Base-by-base conservation (phyloP, 1,284 basidiomycete species). In the Exsudoporus floridanus region DNA sequence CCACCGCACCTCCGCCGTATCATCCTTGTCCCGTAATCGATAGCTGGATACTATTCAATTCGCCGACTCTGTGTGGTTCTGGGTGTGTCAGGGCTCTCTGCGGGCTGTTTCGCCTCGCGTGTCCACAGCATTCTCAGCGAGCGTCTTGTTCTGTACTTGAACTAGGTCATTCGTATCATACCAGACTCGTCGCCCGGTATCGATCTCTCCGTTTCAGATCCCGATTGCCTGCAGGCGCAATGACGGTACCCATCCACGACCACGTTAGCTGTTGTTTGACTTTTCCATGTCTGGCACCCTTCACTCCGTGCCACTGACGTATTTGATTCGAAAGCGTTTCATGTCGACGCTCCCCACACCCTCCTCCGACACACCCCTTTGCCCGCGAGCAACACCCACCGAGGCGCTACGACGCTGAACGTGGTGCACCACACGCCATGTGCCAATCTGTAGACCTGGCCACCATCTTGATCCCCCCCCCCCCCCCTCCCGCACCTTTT, bases 301-400 rank as follows among this genome's bases (percentile, higher is more conserved):
- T 38, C 36, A 36, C 37, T 40, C 54, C n/a, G 35, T 52, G 33
- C 59, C 42, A 41, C 46, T 66, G 64, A 66, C 60, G 60, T 63
- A 63, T 60, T 54, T 43, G 33, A 50, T 36, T 49, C 50, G 27
- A 52, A 51, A 36, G 39, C 40, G 61, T 63, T 63, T 63, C 61
- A 63, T 50, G 43, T 65, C 41, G 52, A 63, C 61, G 59, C 61
- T 49, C 64, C 57, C 64, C 62, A 66, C 64, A 60, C 43, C 12
- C 38, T 49, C 41, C 38, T 56, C 57, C 51, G 62, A 53, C 44
- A 5, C 10, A 43, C 45, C 61, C 61, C 62, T 60, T 42, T 58
- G 54, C 64, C 62, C 62, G 64, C 46, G 31, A 49, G 42, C 40
- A 40, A 14, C 34, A 27, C 5, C 23, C 23, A 23, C 23, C 23